phyloP scores from a whole-genome alignment of 495 filamentous ascomycete species.

The Penicillium taxi region DNA sequence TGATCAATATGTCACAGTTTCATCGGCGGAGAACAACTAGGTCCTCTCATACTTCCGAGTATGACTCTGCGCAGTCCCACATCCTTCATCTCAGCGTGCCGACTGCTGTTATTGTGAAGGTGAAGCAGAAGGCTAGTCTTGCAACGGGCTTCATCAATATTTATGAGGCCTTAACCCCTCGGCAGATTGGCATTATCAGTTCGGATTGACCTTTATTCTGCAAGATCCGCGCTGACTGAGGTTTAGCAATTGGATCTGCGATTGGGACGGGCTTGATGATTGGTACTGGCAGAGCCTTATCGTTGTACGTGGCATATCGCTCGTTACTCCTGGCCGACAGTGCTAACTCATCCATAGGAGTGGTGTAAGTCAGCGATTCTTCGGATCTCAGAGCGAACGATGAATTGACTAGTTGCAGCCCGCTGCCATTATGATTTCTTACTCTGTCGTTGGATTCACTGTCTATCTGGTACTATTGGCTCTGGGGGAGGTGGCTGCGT shows the following conservation, averaged over 20 bases:
- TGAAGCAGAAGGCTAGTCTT: neutral
- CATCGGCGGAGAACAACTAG: conserved; percentile 6
- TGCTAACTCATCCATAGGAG: conserved; percentile 17
- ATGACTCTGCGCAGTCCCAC: neutral
- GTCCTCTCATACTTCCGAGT: conserved; percentile 6
- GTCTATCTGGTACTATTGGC: conserved; percentile 55
- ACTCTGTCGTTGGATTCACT: conserved; percentile 50
- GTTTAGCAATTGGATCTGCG: conserved; percentile 66
- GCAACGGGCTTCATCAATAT: conserved; percentile 25
- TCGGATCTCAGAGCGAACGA: neutral
- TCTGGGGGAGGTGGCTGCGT: conserved; percentile 57
- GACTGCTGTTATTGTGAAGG: neutral
- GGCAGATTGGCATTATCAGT: conserved; percentile 68
- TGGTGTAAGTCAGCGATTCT: conserved; percentile 20
- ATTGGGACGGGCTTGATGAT: conserved; percentile 67
- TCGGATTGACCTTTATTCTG: conserved; percentile 3
- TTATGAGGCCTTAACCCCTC: conserved; percentile 54
- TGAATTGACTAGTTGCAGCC: conserved; percentile 28
- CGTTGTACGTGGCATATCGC: conserved; percentile 44
- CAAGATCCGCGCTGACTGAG: conserved; percentile 4
- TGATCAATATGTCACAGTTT: conserved; percentile 5
- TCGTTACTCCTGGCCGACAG: neutral
- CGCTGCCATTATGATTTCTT: conserved; percentile 56
- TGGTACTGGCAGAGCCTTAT: conserved; percentile 54
- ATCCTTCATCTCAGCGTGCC: neutral